Conservation (phyloP, 345 rosid species). For the Camelina neglecta region DNA sequence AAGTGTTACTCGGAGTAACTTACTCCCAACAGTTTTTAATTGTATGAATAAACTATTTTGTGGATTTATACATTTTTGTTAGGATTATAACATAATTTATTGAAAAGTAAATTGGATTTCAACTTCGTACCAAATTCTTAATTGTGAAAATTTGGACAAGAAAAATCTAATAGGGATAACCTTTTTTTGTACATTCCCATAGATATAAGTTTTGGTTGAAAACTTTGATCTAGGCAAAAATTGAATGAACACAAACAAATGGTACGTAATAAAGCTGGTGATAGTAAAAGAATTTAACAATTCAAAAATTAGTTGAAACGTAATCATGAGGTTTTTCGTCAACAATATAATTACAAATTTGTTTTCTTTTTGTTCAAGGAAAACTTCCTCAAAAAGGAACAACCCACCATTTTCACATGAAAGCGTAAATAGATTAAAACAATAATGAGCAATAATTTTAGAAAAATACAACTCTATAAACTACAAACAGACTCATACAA, state of each 20-base stretch:
- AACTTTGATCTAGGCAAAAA: background rate
- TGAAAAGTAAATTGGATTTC: conserved; percentile 7
- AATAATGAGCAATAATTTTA: background rate
- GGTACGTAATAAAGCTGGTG: background rate
- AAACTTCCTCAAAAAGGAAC: background rate
- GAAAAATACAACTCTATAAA: too few species aligned
- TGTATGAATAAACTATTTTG: background rate
- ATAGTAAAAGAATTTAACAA: conserved; percentile 1
- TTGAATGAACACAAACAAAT: background rate
- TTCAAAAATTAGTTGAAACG: background rate
- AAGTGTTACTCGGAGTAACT: too few species aligned
- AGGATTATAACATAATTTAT: conserved; percentile 4
- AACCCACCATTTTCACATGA: background rate
- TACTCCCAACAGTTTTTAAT: too few species aligned
- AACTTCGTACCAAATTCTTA: conserved; percentile 11
- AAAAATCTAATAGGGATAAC: background rate
- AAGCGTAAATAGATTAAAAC: background rate
- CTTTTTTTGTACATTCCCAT: background rate
- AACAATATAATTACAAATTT: background rate
- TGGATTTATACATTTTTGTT: background rate
- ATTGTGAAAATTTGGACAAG: background rate
- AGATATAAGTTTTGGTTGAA: background rate
- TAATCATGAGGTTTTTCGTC: background rate
- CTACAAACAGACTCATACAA: too few species aligned
- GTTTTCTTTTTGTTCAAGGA: background rate